Evolutionary conservation across 352 stramenopile species (phyloP).

Genomic region (Globisporangium radiosum): DNA sequence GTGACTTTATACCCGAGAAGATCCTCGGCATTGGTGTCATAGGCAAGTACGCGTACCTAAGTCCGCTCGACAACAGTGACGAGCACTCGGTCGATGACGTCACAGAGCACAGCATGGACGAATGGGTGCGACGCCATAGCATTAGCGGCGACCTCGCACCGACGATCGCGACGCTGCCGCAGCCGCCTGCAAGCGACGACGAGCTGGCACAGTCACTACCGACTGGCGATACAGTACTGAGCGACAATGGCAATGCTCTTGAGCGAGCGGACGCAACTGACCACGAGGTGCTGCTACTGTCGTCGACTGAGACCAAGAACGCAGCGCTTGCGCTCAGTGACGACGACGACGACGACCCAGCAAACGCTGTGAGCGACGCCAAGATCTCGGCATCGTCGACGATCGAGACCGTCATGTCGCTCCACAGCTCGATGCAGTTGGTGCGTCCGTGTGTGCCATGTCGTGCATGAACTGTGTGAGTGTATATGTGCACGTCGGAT

Average conservation of each 20-base stretch:
- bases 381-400: slow-evolving; percentile 64
- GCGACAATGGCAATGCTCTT: too few species aligned
- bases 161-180: slow-evolving; percentile 18
- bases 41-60: slow-evolving; percentile 74
- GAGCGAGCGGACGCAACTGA: not conserved
- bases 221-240: not conserved
- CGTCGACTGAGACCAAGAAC: slow-evolving; percentile 15
- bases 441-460: slow-evolving; percentile 21
- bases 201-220: not conserved
- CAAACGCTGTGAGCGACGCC: slow-evolving; percentile 29
- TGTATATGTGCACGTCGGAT: not conserved
- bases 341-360: slow-evolving; percentile 25
- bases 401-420: slow-evolving; percentile 67
- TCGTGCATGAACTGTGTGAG: not conserved
- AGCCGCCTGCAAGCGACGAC: not conserved
- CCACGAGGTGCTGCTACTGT: slow-evolving; percentile 8
- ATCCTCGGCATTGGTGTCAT: slow-evolving; percentile 76
- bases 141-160: slow-evolving; percentile 15
- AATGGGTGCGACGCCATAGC: slow-evolving; percentile 41
- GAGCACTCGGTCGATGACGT: slow-evolving; percentile 19
- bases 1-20: slow-evolving; percentile 85
- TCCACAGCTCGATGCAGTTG: slow-evolving; percentile 61
- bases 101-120: slow-evolving; percentile 48
- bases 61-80: slow-evolving; percentile 39
- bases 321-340: slow-evolving; percentile 2